Base-by-base conservation (phyloP, 495 filamentous ascomycete species). In the Clohesyomyces aquaticus region DNA sequence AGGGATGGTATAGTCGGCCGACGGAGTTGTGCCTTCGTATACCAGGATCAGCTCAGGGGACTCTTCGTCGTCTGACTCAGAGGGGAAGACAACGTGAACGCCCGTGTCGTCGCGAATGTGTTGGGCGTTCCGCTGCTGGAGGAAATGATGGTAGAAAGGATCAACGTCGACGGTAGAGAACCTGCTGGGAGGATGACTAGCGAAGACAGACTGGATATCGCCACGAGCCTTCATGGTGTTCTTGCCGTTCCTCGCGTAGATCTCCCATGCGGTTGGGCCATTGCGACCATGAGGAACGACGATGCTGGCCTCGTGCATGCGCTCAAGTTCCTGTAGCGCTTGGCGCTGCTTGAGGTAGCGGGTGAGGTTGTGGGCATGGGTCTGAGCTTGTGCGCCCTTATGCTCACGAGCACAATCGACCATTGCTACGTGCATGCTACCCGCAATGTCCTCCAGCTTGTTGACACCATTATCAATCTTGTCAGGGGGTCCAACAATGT, bases 221-320 rank as follows among this genome's bases (percentile, higher is more conserved):
- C 84, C 84, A 54, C 89, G 86, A 25, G 91, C 91, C 60, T 86
- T 86, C 68, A 93, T 86, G 6, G 83, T 83, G 71, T 90, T 94
- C 81, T 91, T 94, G 61, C 86, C 86, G 67, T 95, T 88, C 42
- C 88, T 82, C 3, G 90, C 87, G 75, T 89, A 96, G 14, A 97
- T 80, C 72, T 94, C 87, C 91, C 91, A 96, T 0, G 85, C 84
- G 35, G 83, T 78, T 12, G 83, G 82, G n/a, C 80, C 83, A 60
- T 89, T 83, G 18, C 81, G 77, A 18, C 79, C 78, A 28, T 80
- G 83, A 18, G 91, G 89, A 0, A 91, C 83, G 45, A 88, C 87
- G 69, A 98, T 92, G 67, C 90, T 87, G 21, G 92, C 86, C 63
- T 91, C 83, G 69, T 93, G 88, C 21, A 83, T 74, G 46, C 79